Conservation (phyloP, 768 basidiomycete genomes). For the Sarcomyxa edulis region DNA sequence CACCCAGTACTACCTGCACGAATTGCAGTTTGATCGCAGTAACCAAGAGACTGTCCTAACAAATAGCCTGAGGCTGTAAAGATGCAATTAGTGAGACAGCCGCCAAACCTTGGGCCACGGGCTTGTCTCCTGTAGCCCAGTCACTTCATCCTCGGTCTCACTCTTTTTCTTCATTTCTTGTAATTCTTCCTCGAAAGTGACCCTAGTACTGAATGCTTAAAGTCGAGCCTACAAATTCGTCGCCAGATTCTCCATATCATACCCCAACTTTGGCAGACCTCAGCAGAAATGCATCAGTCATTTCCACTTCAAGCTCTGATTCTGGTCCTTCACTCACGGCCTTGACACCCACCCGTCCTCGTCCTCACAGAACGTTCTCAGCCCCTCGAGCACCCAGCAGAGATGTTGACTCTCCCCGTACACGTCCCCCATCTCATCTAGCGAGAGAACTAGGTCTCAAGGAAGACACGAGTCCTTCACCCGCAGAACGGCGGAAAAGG, state of each 20-base stretch:
- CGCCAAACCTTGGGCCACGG: not conserved
- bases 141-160: not conserved
- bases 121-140: not conserved
- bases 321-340: constrained; percentile 37
- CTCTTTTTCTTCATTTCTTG: constrained; percentile 9
- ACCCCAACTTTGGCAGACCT: constrained; percentile 49
- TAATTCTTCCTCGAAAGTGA: constrained; percentile 7
- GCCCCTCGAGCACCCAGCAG: constrained; percentile 58
- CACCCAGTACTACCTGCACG: too few species aligned
- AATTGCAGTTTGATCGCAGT: too few species aligned
- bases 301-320: constrained; percentile 59
- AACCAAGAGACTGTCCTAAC: too few species aligned
- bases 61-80: too few species aligned
- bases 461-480: constrained; percentile 9
- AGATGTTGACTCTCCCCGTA: constrained; percentile 28
- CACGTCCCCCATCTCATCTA: constrained; percentile 51
- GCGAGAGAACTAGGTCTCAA: constrained; percentile 47
- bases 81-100: too few species aligned
- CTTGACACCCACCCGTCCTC: constrained; percentile 39
- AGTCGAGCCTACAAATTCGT: constrained; percentile 23
- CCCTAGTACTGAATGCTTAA: constrained; percentile 28
- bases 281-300: constrained; percentile 73
- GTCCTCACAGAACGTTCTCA: constrained; percentile 60
- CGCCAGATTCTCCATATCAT: constrained; percentile 21
- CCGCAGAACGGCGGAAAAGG: constrained; percentile 19